Evolutionary conservation across 2,329 filamentous ascomycete species (phyloP).

Genomic region (Bipolaris cookei): DNA sequence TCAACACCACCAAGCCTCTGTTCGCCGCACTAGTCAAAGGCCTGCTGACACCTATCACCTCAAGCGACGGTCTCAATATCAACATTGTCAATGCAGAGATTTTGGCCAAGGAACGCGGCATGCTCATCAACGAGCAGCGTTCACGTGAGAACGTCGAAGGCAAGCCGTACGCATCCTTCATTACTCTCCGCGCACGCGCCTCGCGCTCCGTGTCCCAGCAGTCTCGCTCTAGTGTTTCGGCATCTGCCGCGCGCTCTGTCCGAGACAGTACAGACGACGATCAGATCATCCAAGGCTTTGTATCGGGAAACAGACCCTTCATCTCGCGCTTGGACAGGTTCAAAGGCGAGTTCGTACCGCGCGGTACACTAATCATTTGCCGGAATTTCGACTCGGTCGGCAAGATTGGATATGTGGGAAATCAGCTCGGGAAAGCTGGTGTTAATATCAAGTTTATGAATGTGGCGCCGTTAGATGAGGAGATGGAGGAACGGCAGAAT

Average conservation of each 20-base stretch:
- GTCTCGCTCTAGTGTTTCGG: conserved; percentile 38
- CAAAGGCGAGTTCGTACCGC: conserved; percentile 73
- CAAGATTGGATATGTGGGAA: conserved; percentile 81
- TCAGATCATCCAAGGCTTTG: conserved; percentile 69
- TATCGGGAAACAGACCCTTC: conserved; percentile 67
- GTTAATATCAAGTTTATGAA: conserved; percentile 85
- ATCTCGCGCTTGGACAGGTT: conserved; percentile 78
- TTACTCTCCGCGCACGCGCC: conserved; percentile 68
- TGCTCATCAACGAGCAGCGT: conserved; percentile 76
- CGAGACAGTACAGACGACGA: conserved; percentile 44
- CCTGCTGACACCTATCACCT: conserved; percentile 71
- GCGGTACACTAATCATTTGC: conserved; percentile 76
- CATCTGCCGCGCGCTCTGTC: conserved; percentile 26
- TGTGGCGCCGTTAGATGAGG: conserved; percentile 64
- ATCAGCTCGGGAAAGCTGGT: conserved; percentile 69
- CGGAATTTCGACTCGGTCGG: conserved; percentile 82
- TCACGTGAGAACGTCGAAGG: conserved; percentile 65
- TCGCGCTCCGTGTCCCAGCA: conserved; percentile 45
- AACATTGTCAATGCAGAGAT: conserved; percentile 84
- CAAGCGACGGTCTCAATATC: conserved; percentile 69
- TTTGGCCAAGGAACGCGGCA: conserved; percentile 77
- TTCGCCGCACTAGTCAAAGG: conserved; percentile 82
- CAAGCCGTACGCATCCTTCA: conserved; percentile 70
- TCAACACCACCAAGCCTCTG: conserved; percentile 77
- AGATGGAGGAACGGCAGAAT: conserved; percentile 34